phyloP scores from a whole-genome alignment of 129 eudicot genomes.

The Pseudognaphalium luteoalbum region DNA sequence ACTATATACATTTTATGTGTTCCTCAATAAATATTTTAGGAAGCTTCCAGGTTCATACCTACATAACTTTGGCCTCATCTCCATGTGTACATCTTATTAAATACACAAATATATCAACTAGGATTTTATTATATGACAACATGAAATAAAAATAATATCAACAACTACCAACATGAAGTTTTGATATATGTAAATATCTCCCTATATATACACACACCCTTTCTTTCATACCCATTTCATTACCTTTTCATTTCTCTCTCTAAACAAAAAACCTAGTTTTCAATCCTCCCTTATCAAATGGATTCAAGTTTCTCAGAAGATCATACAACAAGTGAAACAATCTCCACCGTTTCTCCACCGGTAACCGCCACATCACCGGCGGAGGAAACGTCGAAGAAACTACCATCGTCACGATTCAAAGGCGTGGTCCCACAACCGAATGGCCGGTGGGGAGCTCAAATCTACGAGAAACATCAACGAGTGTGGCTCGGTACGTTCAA shows the following conservation, averaged over 20 bases:
- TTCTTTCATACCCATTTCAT: conserved; percentile 22
- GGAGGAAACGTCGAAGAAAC: conserved; percentile 74
- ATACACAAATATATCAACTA: conserved; percentile 22
- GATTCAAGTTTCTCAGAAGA: conserved; percentile 55
- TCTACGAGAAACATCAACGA: conserved; percentile 83
- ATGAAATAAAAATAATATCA: conserved; percentile 36
- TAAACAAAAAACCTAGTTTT: neutral
- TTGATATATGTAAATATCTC: neutral
- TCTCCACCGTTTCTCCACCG: conserved; percentile 26
- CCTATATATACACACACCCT: conserved; percentile 54
- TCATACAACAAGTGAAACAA: conserved; percentile 48
- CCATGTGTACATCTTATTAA: conserved; percentile 2
- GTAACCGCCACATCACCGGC: conserved; percentile 24
- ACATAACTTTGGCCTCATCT: conserved; percentile 33
- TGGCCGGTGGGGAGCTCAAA: conserved; percentile 97
- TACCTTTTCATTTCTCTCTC: conserved; percentile 27
- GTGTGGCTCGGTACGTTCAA: conserved; percentile 97
- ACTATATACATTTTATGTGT: too few species aligned
- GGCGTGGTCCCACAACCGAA: conserved; percentile 97
- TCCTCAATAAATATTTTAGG: neutral
- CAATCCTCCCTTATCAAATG: conserved; percentile 36
- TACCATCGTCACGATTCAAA: conserved; percentile 76
- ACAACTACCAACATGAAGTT: conserved; percentile 26
- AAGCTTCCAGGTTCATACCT: conserved; percentile 37
- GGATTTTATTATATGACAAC: conserved; percentile 35